Percentiles rank a stretch among this genome's conserved stretches.
phyloP scores from a whole-genome alignment of 2,329 filamentous ascomycete species.

The Basipetospora sp. region DNA sequence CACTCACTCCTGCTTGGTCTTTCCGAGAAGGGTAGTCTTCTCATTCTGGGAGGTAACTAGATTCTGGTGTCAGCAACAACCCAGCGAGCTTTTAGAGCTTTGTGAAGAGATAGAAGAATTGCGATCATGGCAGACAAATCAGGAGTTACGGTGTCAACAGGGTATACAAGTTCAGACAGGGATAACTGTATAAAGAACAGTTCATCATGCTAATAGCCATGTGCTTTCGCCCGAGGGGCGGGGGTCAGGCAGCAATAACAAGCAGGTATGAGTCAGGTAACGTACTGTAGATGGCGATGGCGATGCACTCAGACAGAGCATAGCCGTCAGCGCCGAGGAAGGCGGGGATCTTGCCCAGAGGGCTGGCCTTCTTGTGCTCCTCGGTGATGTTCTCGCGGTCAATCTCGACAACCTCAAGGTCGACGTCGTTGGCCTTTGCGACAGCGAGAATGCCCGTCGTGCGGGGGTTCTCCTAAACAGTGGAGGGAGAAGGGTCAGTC shows the following conservation, averaged over 20 bases:
- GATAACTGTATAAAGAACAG: slow-evolving; percentile 80
- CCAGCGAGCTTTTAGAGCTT: neutral
- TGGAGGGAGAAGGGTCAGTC: slow-evolving; percentile 16
- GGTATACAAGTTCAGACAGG: slow-evolving; percentile 71
- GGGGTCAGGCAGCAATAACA: too few species aligned
- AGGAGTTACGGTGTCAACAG: slow-evolving; percentile 87
- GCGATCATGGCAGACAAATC: slow-evolving; percentile 21
- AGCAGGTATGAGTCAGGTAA: slow-evolving; percentile 24
- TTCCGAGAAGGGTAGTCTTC: slow-evolving; percentile 97
- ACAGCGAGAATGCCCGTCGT: slow-evolving; percentile 78
- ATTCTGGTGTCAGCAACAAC: slow-evolving; percentile 18
- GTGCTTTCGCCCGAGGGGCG: too few species aligned
- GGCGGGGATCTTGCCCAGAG: slow-evolving; percentile 79
- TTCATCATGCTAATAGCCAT: slow-evolving; percentile 49
- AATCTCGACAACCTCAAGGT: slow-evolving; percentile 70
- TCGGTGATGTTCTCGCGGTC: slow-evolving; percentile 48
- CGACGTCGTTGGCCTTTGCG: slow-evolving; percentile 93
- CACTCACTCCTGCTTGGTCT: slow-evolving; percentile 95
- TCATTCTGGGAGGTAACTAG: slow-evolving; percentile 97
- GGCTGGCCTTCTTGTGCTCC: slow-evolving; percentile 76
- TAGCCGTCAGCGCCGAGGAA: slow-evolving; percentile 90
- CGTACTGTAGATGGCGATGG: slow-evolving; percentile 95
- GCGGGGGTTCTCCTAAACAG: slow-evolving; percentile 67
- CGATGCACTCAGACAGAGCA: slow-evolving; percentile 74
- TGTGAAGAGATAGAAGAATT: slow-evolving; percentile 1